Percentiles rank a stretch among this genome's conserved stretches.
Conservation (phyloP, 163 green algal genomes). For the Trebouxiophyceae sp. region DNA sequence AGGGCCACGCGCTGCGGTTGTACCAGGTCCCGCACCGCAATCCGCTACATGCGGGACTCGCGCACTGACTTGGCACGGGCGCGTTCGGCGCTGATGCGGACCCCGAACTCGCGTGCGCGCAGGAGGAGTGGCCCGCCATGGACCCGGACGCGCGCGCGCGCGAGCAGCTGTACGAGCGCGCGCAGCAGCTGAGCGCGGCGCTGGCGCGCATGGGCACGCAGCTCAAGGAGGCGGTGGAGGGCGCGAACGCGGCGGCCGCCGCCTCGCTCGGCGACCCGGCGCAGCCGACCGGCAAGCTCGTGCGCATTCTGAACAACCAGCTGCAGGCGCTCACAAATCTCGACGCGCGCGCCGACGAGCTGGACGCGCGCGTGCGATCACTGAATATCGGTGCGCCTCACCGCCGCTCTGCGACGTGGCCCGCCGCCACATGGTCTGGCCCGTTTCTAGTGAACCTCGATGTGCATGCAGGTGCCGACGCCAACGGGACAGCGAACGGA, state of each 20-base stretch:
- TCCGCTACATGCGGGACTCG: too few relatives aligned
- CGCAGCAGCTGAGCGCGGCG: slow-evolving; percentile 28
- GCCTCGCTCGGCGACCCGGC: slow-evolving; percentile 11
- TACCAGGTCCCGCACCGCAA: too few relatives aligned
- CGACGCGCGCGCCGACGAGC: slow-evolving; percentile 44
- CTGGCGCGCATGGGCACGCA: slow-evolving; percentile 48
- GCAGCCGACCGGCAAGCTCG: slow-evolving; percentile 53
- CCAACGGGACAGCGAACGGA: too few relatives aligned
- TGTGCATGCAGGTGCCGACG: too few relatives aligned
- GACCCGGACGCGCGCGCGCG: slow-evolving; percentile 58
- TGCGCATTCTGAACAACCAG: slow-evolving; percentile 83
- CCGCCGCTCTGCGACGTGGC: too few relatives aligned
- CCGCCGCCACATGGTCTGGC: too few relatives aligned
- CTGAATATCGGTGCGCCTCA: neutral
- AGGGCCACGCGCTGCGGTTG: slow-evolving; percentile 70
- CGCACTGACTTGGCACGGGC: too few relatives aligned
- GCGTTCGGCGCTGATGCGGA: too few relatives aligned
- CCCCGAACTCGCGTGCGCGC: too few relatives aligned
- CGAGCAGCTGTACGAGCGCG: slow-evolving; percentile 57
- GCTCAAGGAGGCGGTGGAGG: slow-evolving; percentile 21
- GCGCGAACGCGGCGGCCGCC: slow-evolving; percentile 34
- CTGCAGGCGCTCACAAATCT: slow-evolving; percentile 68
- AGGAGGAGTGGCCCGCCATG: slow-evolving; percentile 48
- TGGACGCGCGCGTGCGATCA: slow-evolving; percentile 18
- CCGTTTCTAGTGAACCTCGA: too few relatives aligned